A percentile compares a stretch with the other conserved stretches of the same genome.
phyloP scores from a whole-genome alignment of 768 basidiomycete species.

The Russula dissimulans region DNA sequence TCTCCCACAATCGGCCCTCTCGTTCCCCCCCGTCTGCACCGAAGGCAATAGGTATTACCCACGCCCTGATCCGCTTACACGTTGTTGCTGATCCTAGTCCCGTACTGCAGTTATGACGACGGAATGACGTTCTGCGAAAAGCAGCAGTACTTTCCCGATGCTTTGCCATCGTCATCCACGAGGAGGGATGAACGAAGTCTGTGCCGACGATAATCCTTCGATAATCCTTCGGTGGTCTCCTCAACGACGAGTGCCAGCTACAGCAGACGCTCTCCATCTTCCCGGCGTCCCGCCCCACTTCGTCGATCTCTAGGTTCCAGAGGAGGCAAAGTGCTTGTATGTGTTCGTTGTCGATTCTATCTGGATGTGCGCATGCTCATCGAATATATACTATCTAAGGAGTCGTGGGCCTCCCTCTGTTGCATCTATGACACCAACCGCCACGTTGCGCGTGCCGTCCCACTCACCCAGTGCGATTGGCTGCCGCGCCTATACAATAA shows the following conservation, averaged over 20 bases:
- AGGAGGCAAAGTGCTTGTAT: too few species aligned
- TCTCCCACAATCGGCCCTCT: slow-evolving; percentile 29
- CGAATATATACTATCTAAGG: too few species aligned
- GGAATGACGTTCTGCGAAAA: slow-evolving; percentile 17
- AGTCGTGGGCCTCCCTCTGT: too few species aligned
- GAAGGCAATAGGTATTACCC: slow-evolving; percentile 25
- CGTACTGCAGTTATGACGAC: slow-evolving; percentile 12
- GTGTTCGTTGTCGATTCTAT: too few species aligned
- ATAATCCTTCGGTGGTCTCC: too few species aligned
- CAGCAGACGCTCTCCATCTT: too few species aligned
- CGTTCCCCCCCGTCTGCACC: slow-evolving; percentile 24
- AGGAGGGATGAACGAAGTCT: not conserved
- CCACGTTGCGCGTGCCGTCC: not conserved
- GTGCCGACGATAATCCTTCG: too few species aligned
- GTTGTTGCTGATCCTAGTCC: not conserved
- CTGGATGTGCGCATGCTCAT: too few species aligned
- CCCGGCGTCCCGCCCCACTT: too few species aligned
- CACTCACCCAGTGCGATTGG: not conserved
- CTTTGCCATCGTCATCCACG: not conserved
- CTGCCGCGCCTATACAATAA: not conserved
- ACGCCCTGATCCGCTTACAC: not conserved
- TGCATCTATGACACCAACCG: too few species aligned
- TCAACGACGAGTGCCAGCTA: too few species aligned
- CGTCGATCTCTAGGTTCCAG: too few species aligned
- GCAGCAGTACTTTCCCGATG: not conserved